Evolutionary conservation across 176 grass and related monocot genomes (phyloP).

Genomic region (Microstegium vimineum): DNA sequence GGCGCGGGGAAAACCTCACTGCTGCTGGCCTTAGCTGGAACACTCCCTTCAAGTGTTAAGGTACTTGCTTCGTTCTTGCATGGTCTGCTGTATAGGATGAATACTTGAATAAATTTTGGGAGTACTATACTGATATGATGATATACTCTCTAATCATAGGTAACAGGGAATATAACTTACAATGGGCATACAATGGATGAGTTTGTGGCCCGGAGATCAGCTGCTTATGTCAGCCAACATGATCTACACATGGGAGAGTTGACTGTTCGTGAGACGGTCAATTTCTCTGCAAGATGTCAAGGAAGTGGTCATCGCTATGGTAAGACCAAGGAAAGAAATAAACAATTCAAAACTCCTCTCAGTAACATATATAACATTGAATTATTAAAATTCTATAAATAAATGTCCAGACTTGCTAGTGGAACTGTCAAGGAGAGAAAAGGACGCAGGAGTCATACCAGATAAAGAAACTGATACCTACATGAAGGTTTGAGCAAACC

Average conservation of each 20-base stretch:
- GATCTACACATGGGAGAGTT: conserved; percentile 73
- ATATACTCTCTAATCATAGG: conserved; percentile 21
- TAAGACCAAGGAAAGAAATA: conserved; percentile 11
- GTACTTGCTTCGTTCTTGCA: background rate
- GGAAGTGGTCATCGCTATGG: conserved; percentile 57
- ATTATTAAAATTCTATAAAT: background rate
- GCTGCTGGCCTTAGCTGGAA: conserved; percentile 66
- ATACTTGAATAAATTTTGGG: background rate
- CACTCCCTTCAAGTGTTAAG: conserved; percentile 49
- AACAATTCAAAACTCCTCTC: background rate
- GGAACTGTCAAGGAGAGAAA: conserved; percentile 75
- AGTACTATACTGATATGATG: background rate
- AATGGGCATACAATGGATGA: conserved; percentile 65
- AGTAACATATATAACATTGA: background rate
- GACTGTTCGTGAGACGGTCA: conserved; percentile 67
- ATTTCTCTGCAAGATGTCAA: conserved; percentile 78
- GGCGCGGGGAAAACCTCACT: conserved; percentile 70
- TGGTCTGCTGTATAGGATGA: background rate
- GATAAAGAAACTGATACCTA: conserved; percentile 77
- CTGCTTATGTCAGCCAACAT: conserved; percentile 74
- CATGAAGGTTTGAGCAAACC: conserved; percentile 55
- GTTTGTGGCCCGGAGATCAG: conserved; percentile 64
- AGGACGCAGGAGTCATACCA: conserved; percentile 69
- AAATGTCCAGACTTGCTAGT: conserved; percentile 48
- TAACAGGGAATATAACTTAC: conserved; percentile 48